Evolutionary conservation across 176 grass and related monocot genomes (phyloP), one percentile per base, ranked within the genome.

Genomic region (Aegilops speltoides): DNA sequence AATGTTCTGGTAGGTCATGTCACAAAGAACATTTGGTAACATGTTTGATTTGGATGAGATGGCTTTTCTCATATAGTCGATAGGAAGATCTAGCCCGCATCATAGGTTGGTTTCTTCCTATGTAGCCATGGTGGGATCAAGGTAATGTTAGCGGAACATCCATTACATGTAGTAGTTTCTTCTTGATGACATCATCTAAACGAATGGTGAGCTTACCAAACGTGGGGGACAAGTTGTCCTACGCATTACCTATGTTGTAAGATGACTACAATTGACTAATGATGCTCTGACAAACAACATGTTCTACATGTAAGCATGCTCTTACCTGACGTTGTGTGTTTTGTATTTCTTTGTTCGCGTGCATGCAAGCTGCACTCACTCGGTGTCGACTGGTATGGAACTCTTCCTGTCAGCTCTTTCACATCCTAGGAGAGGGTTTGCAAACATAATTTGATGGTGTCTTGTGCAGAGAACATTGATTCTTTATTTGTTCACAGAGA

Each of bases 181-280:
- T 43, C 41, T 45, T 45, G 41, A 12, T 45, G 2, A 45, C 12
- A 45, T 12, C 41, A 45, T 11, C 10, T 12, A 45, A 45, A 3
- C 1, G 10, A 45, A 12, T 45, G 10, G 41, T 12, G 10, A 11
- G 12, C 10, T 12, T 45, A 40, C 8, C 8, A 48, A 83, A 61
- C 74, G 26, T 73, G 93, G 91, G 89, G 89, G 64, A 93, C 87
- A 56, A 91, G 90, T 14, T 84, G 91, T 17, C 95, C 87, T 82
- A 48, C 85, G 0, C 91, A 97, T 93, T 97, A 97, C 91, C 88
- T 66, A 80, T 93, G 20, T 84, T 97, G 72, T 87, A 82, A 69
- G 91, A 97, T 79, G 91, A 97, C 36, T 91, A 95, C 29, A 86
- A 83, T 97, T 97, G 57, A 95, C 65, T 73, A 89, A 87, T 64